Evolutionary conservation across 805 yeast genomes (phyloP).

Genomic region (Nakazawaea ambrosiae): DNA sequence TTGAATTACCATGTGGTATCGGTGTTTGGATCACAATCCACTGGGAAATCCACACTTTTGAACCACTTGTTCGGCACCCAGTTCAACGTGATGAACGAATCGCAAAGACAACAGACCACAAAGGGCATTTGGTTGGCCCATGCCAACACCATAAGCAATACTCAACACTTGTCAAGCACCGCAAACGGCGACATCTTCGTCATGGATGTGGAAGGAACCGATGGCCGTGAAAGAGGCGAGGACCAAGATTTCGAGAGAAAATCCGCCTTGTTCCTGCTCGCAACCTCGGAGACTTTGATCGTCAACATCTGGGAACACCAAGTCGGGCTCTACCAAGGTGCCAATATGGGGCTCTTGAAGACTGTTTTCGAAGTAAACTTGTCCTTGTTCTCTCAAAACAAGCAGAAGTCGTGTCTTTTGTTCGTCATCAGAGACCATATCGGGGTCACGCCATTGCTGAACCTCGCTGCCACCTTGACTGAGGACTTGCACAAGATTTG

Average conservation of each 20-base stretch:
- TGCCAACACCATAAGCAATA: slow-evolving; percentile 33
- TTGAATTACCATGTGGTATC: slow-evolving; percentile 83
- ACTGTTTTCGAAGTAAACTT: slow-evolving; percentile 96
- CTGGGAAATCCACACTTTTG: slow-evolving; percentile 91
- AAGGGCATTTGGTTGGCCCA: slow-evolving; percentile 76
- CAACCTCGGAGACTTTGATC: slow-evolving; percentile 85
- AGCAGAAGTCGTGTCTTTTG: slow-evolving; percentile 52
- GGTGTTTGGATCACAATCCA: slow-evolving; percentile 95
- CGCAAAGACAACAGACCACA: slow-evolving; percentile 82
- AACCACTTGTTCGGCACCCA: slow-evolving; percentile 79
- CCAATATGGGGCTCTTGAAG: slow-evolving; percentile 90
- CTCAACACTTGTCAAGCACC: slow-evolving; percentile 11
- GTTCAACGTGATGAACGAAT: slow-evolving; percentile 92
- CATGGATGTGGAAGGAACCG: slow-evolving; percentile 98
- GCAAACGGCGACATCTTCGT: slow-evolving; percentile 47
- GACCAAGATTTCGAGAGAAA: slow-evolving; percentile 98
- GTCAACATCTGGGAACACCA: slow-evolving; percentile 97
- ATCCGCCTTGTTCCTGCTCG: slow-evolving; percentile 88
- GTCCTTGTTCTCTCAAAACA: slow-evolving; percentile 66
- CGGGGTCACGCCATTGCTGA: slow-evolving; percentile 76
- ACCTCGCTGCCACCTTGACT: slow-evolving; percentile 60
- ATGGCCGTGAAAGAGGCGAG: slow-evolving; percentile 96
- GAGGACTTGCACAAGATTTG: slow-evolving; percentile 74
- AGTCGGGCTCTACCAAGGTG: slow-evolving; percentile 95
- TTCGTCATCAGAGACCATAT: slow-evolving; percentile 92